These are phyloP conservation scores for Diatrype stigma DNA, from an alignment of 2,329 filamentous ascomycete species.

Conservation along the genomic window DNA sequence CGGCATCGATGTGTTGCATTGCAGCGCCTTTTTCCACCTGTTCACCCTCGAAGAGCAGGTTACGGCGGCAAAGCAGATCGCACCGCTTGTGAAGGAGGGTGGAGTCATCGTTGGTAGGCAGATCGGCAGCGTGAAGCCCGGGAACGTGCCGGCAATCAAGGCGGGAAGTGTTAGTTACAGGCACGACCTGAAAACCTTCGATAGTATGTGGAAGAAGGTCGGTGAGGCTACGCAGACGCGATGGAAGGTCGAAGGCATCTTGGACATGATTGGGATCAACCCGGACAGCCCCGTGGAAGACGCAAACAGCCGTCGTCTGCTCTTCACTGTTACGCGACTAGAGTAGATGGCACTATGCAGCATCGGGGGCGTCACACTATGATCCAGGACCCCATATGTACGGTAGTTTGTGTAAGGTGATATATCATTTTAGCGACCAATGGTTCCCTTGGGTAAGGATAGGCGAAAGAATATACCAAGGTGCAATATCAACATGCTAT, in stretches of 20 bases:
- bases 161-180: conserved; percentile 8
- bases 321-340: conserved; percentile 16
- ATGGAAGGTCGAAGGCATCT: conserved; percentile 16
- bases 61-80: conserved; percentile 10
- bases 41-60: conserved; percentile 18
- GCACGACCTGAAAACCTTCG: conserved; percentile 10
- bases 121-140: conserved; percentile 13
- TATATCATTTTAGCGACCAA: too few relatives aligned
- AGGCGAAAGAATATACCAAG: too few relatives aligned
- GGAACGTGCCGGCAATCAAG: conserved; percentile 10
- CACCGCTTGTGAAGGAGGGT: conserved; percentile 11
- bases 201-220: conserved; percentile 12
- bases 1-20: conserved; percentile 19
- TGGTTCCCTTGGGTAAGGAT: too few relatives aligned
- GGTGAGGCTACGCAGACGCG: conserved; percentile 10
- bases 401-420: too few relatives aligned
- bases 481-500: too few relatives aligned
- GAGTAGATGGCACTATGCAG: neutral
- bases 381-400: too few relatives aligned
- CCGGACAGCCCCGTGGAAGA: conserved; percentile 9
- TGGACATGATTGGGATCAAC: conserved; percentile 15
- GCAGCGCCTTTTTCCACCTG: conserved; percentile 22
- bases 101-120: conserved; percentile 16
- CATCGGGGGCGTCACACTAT: too few relatives aligned
- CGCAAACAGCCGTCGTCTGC: conserved; percentile 13